phyloP scores from a whole-genome alignment of 345 rosid genomes.

The Salix udensis region DNA sequence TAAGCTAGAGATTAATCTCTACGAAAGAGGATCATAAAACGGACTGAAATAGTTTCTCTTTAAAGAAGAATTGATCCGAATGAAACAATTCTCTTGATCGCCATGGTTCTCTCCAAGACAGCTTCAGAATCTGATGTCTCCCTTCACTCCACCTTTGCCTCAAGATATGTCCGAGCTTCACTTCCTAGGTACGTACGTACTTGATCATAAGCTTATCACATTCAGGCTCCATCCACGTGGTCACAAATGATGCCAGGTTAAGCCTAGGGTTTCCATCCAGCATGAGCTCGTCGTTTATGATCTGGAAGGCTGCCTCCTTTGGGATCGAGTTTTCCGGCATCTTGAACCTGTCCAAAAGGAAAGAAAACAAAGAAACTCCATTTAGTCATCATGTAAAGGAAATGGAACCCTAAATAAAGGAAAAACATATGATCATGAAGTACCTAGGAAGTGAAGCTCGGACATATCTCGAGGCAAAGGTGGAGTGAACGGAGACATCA shows the following conservation, averaged over 20 bases:
- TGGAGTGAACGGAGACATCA: slow-evolving; percentile 22
- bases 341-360: slow-evolving; percentile 7
- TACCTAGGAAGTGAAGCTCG: slow-evolving; percentile 26
- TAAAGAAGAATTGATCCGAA: no score
- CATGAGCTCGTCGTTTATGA: slow-evolving; percentile 35
- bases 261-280: slow-evolving; percentile 33
- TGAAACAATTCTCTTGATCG: no score
- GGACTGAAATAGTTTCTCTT: no score
- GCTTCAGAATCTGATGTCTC: no score
- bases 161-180: no score
- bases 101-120: no score
- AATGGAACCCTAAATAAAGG: neutral
- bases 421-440: neutral
- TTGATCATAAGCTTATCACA: slow-evolving; percentile 35
- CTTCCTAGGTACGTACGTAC: no score
- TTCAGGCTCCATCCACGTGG: slow-evolving; percentile 38
- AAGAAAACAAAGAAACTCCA: no score
- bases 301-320: slow-evolving; percentile 33
- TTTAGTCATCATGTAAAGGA: neutral
- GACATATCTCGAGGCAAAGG: slow-evolving; percentile 29
- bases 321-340: slow-evolving; percentile 28
- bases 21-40: no score
- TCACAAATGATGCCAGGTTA: slow-evolving; percentile 32
- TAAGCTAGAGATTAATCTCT: no score
- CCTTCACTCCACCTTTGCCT: no score